Evolutionary conservation across 805 yeast genomes (phyloP).

Genomic region (Ogataea salicorniae): DNA sequence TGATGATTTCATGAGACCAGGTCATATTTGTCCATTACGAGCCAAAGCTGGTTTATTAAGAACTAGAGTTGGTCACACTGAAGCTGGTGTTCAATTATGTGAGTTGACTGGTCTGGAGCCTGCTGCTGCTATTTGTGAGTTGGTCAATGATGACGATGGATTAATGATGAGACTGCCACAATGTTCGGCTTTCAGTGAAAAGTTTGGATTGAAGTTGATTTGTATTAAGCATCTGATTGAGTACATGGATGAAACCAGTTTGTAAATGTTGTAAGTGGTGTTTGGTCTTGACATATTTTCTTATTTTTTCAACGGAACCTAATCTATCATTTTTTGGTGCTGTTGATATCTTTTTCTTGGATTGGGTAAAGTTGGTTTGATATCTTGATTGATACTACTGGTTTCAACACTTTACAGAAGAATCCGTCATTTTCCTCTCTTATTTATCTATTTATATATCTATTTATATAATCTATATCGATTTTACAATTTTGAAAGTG

Average conservation of each 20-base stretch:
- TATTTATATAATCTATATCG: too few species aligned
- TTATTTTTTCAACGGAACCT: too few species aligned
- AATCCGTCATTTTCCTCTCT: too few species aligned
- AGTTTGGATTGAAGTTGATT: conserved; percentile 61
- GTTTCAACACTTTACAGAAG: too few species aligned
- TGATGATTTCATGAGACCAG: conserved; percentile 79
- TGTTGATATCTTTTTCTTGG: too few species aligned
- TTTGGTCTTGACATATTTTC: too few species aligned
- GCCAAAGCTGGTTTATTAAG: conserved; percentile 83
- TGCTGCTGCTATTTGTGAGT: conserved; percentile 90
- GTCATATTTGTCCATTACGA: conserved; percentile 89
- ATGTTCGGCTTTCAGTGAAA: conserved; percentile 63
- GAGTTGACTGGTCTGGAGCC: conserved; percentile 70
- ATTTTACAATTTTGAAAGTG: too few species aligned
- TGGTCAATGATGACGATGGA: conserved; percentile 91
- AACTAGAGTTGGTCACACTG: conserved; percentile 91
- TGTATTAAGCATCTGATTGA: conserved; percentile 71
- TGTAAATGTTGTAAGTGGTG: conserved; percentile 1
- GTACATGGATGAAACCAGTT: conserved; percentile 35
- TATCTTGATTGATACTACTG: too few species aligned
- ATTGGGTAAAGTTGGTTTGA: too few species aligned
- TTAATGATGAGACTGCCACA: conserved; percentile 91
- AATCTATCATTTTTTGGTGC: too few species aligned
- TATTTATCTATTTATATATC: too few species aligned
- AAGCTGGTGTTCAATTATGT: conserved; percentile 90